Percentiles rank a stretch among this genome's conserved stretches.
Conservation (phyloP, 2,329 filamentous ascomycete genomes). For the Fusarium xyrophilum region DNA sequence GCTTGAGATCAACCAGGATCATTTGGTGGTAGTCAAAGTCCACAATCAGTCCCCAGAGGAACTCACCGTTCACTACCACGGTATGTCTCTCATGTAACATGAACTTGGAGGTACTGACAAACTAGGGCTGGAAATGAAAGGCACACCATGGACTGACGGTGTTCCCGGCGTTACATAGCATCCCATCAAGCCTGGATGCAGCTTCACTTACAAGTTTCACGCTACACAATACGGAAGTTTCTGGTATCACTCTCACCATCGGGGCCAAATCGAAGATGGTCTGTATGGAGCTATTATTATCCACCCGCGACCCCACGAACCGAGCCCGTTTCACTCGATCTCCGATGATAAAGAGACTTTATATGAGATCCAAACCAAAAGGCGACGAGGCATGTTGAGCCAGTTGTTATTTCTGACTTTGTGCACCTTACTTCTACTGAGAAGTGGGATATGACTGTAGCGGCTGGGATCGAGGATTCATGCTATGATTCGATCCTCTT, state of each 20-base stretch:
- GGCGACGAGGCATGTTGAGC: slow-evolving; percentile 56
- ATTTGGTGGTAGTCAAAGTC: slow-evolving; percentile 54
- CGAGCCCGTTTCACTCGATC: slow-evolving; percentile 60
- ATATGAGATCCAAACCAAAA: slow-evolving; percentile 51
- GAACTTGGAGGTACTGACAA: neutral
- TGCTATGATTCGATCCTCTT: slow-evolving; percentile 68
- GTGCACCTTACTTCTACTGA: slow-evolving; percentile 60
- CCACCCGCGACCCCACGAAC: slow-evolving; percentile 42
- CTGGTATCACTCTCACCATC: slow-evolving; percentile 67
- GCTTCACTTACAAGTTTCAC: slow-evolving; percentile 62
- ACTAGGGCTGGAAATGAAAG: slow-evolving; percentile 56
- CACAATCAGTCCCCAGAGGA: slow-evolving; percentile 56
- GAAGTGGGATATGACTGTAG: slow-evolving; percentile 52
- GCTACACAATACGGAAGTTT: slow-evolving; percentile 64
- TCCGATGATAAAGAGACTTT: slow-evolving; percentile 45
- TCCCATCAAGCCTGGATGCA: slow-evolving; percentile 55
- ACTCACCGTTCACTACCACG: slow-evolving; percentile 59
- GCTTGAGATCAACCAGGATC: slow-evolving; percentile 61
- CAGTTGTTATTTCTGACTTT: slow-evolving; percentile 64
- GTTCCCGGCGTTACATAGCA: slow-evolving; percentile 63
- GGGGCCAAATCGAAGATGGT: slow-evolving; percentile 65
- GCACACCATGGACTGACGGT: slow-evolving; percentile 67
- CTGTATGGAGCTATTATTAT: slow-evolving; percentile 64
- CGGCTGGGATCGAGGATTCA: slow-evolving; percentile 55
- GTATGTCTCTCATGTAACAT: slow-evolving; percentile 34